phyloP scores from a whole-genome alignment of 179 eudicot genomes.

The Nepenthes alata region DNA sequence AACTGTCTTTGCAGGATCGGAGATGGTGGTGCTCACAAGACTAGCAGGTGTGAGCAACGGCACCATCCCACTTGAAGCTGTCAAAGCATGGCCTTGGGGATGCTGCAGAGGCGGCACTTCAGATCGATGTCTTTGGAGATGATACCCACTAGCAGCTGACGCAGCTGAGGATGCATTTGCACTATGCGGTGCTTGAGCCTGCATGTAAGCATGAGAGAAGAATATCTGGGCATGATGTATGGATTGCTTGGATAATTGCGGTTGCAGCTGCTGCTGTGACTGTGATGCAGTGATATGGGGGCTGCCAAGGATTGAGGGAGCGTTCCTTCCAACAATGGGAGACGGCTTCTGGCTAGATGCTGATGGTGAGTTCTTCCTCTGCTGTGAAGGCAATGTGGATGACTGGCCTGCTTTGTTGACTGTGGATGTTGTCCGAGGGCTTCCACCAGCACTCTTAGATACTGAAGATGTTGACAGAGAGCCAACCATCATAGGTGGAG shows the following conservation, averaged over 20 bases:
- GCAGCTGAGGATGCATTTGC: conserved; percentile 24
- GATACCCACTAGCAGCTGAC: conserved; percentile 38
- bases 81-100: conserved; percentile 19
- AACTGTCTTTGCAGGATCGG: conserved; percentile 71
- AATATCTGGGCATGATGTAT: conserved; percentile 47
- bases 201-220: conserved; percentile 21
- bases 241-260: conserved; percentile 32
- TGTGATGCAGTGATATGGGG: conserved; percentile 37
- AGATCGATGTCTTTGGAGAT: conserved; percentile 44
- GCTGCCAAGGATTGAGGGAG: conserved; percentile 62
- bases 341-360: conserved; percentile 28
- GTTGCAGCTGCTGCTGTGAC: conserved; percentile 29
- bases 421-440: conserved; percentile 61
- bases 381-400: conserved; percentile 47
- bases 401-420: conserved; percentile 43
- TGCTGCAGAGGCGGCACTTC: conserved; percentile 31
- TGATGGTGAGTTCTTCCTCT: conserved; percentile 38
- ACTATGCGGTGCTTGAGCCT: conserved; percentile 20
- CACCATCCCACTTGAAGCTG: conserved; percentile 49
- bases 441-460: conserved; percentile 75
- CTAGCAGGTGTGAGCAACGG: conserved; percentile 43
- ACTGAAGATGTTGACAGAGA: conserved; percentile 77
- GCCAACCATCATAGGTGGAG: conserved; percentile 62
- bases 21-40: conserved; percentile 23
- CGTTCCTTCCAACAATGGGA: conserved; percentile 20